Conservation (phyloP, 2,329 filamentous ascomycete genomes). For the Epichloe typhina region DNA sequence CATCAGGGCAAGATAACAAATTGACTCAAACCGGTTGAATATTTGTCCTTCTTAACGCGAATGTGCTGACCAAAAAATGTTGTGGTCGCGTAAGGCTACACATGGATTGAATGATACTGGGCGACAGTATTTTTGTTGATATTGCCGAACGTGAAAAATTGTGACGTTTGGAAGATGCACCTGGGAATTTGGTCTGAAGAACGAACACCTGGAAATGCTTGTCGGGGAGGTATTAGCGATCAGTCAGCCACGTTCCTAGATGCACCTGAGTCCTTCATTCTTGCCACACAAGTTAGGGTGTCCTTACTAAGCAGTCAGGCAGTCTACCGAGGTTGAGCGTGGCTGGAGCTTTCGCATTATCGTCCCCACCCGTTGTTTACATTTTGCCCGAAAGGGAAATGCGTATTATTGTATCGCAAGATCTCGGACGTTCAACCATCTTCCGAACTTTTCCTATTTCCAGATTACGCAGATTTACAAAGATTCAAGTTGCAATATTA, state of each 20-base stretch:
- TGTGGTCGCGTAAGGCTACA: too few relatives aligned
- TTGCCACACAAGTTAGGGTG: not conserved
- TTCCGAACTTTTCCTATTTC: not conserved
- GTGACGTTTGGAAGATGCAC: too few relatives aligned
- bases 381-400: slow-evolving; percentile 12
- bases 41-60: too few relatives aligned
- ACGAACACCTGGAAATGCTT: too few relatives aligned
- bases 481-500: too few relatives aligned
- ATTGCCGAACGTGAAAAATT: too few relatives aligned
- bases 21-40: not conserved
- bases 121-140: too few relatives aligned
- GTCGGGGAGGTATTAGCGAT: too few relatives aligned
- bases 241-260: too few relatives aligned
- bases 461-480: not conserved
- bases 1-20: slow-evolving; percentile 13
- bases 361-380: slow-evolving; percentile 12
- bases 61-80: too few relatives aligned
- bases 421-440: not conserved
- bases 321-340: not conserved
- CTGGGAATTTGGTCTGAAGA: too few relatives aligned
- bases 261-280: not conserved
- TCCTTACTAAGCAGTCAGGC: not conserved
- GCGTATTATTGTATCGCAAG: not conserved
- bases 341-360: not conserved
- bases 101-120: too few relatives aligned